Conservation (phyloP, 148 eudicot species). For the Fagopyrum tataricum region DNA sequence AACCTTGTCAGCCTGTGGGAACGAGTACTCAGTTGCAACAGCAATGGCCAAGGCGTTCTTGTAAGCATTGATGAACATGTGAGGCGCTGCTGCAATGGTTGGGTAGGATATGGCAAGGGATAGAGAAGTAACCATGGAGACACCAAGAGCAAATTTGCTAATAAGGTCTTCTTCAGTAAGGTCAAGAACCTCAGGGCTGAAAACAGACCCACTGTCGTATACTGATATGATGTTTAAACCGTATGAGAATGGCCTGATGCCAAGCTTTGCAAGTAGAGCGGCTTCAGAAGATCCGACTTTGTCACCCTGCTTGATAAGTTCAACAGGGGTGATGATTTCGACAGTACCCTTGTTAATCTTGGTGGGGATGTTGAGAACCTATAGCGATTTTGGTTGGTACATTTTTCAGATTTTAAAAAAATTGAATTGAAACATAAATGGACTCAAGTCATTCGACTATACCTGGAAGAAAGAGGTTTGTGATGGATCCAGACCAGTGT, state of each 20-base stretch:
- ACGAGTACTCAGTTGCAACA: slow-evolving; percentile 35
- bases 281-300: slow-evolving; percentile 56
- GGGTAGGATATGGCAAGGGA: slow-evolving; percentile 36
- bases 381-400: not conserved
- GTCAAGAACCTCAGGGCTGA: slow-evolving; percentile 34
- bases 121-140: slow-evolving; percentile 28
- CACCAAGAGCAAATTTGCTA: slow-evolving; percentile 30
- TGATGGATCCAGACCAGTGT: slow-evolving; percentile 31
- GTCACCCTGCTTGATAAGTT: no score
- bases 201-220: slow-evolving; percentile 16
- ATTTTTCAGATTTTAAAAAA: not conserved
- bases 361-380: slow-evolving; percentile 51
- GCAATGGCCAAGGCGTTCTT: slow-evolving; percentile 43
- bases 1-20: slow-evolving; percentile 20
- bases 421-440: no score
- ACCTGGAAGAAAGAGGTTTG: slow-evolving; percentile 44
- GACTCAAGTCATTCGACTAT: not conserved
- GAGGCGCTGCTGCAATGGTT: slow-evolving; percentile 39
- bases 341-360: slow-evolving; percentile 68
- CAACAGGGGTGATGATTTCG: slow-evolving; percentile 25
- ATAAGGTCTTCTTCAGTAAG: slow-evolving; percentile 25
- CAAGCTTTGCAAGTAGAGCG: slow-evolving; percentile 42
- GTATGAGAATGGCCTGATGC: slow-evolving; percentile 45
- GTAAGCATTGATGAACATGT: slow-evolving; percentile 45
- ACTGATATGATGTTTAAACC: slow-evolving; percentile 37